These are phyloP conservation scores for Schizosaccharomyces osmophilus DNA, from an alignment of 805 yeast species.

Conservation along the genomic window DNA sequence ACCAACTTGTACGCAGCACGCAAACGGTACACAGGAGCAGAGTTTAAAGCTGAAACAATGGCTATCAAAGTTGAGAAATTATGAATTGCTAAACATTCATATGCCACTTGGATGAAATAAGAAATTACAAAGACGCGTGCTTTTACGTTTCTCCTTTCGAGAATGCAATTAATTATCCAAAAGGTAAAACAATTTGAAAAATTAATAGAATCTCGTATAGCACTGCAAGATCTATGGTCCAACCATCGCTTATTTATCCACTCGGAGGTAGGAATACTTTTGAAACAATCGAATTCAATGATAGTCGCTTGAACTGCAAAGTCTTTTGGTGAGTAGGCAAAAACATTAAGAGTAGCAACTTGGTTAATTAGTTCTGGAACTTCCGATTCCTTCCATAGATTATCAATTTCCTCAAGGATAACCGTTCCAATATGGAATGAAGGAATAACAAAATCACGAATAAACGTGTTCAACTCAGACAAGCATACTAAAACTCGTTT, in stretches of 20 bases:
- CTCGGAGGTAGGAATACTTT: slow-evolving; percentile 44
- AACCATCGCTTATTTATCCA: slow-evolving; percentile 14
- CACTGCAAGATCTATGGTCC: slow-evolving; percentile 7
- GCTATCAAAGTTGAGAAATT: slow-evolving; percentile 89
- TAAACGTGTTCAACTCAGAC: not conserved
- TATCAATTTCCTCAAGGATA: not conserved
- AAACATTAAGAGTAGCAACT: not conserved
- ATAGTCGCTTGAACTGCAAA: slow-evolving; percentile 67
- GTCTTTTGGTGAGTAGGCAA: slow-evolving; percentile 20
- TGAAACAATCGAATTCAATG: slow-evolving; percentile 42
- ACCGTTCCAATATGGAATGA: not conserved
- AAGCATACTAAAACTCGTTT: slow-evolving; percentile 11
- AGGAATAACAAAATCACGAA: not conserved
- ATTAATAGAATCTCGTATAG: not conserved
- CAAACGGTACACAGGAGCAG: slow-evolving; percentile 68
- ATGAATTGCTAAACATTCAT: slow-evolving; percentile 38
- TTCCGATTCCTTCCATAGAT: not conserved
- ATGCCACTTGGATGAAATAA: slow-evolving; percentile 47
- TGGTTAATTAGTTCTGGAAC: not conserved
- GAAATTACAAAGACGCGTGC: slow-evolving; percentile 46
- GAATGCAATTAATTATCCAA: slow-evolving; percentile 54
- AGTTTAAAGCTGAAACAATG: slow-evolving; percentile 59
- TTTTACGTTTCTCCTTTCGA: slow-evolving; percentile 35
- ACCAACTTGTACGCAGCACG: slow-evolving; percentile 63
- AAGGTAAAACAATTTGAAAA: slow-evolving; percentile 27